Conservation (phyloP, 1,139 yeast species). For the Nakaseomyces bracarensis region DNA sequence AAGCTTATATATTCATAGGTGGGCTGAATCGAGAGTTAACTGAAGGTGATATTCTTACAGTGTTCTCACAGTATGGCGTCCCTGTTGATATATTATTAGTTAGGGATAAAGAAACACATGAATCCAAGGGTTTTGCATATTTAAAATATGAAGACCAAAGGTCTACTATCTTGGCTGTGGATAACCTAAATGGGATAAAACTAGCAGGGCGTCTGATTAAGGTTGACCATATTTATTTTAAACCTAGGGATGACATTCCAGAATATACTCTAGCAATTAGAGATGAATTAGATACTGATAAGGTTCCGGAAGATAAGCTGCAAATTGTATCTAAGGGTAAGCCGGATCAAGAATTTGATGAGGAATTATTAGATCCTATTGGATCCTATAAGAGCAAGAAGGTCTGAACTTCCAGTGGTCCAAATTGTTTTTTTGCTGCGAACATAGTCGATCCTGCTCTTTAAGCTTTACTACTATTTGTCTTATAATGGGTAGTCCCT, state of each 20-base stretch:
- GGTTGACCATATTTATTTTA: slow-evolving; percentile 73
- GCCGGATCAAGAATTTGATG: background rate
- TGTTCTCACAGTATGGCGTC: slow-evolving; percentile 85
- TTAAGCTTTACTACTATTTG: too few relatives aligned
- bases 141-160: slow-evolving; percentile 75
- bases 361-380: slow-evolving; percentile 14
- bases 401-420: too few relatives aligned
- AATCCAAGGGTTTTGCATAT: slow-evolving; percentile 71
- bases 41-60: slow-evolving; percentile 65
- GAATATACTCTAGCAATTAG: slow-evolving; percentile 30
- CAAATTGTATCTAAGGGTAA: background rate
- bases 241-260: slow-evolving; percentile 44
- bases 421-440: too few relatives aligned
- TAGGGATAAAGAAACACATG: slow-evolving; percentile 62
- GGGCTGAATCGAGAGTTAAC: slow-evolving; percentile 57
- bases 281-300: slow-evolving; percentile 20
- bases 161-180: slow-evolving; percentile 79
- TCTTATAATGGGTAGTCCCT: too few relatives aligned
- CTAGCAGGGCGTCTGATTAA: slow-evolving; percentile 50
- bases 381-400: too few relatives aligned
- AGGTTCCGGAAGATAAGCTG: slow-evolving; percentile 11
- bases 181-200: slow-evolving; percentile 70
- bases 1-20: slow-evolving; percentile 61
- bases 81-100: slow-evolving; percentile 71
- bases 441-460: too few relatives aligned